Conservation (phyloP, 169 alveolate species). For the Theileria orientalis region DNA sequence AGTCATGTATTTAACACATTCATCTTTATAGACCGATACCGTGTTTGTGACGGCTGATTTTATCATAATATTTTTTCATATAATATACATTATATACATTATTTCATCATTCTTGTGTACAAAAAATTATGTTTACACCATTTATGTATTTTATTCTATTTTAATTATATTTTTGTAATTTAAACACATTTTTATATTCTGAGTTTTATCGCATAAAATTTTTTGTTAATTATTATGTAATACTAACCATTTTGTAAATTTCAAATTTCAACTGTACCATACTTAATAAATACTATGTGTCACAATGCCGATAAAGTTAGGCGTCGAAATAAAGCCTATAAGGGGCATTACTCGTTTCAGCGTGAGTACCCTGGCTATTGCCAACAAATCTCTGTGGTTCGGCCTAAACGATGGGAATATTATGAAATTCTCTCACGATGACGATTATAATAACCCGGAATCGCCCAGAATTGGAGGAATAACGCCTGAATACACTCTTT, state of each 20-base stretch:
- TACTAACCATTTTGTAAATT: too few relatives aligned
- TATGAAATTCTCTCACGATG: slow-evolving; percentile 18
- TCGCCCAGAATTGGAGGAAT: slow-evolving; percentile 33
- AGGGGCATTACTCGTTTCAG: slow-evolving; percentile 39
- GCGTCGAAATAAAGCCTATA: slow-evolving; percentile 46
- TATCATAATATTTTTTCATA: neutral
- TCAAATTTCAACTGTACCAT: neutral
- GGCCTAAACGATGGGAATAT: slow-evolving; percentile 60
- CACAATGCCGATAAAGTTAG: slow-evolving; percentile 47
- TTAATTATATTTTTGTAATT: neutral
- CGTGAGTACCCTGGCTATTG: slow-evolving; percentile 27
- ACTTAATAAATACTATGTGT: neutral
- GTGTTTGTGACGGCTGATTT: slow-evolving; percentile 1
- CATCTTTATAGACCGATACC: slow-evolving; percentile 18
- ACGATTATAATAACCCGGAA: slow-evolving; percentile 12
- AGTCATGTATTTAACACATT: slow-evolving; percentile 34
- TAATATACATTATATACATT: neutral
- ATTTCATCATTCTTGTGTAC: neutral
- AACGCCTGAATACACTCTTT: slow-evolving; percentile 25
- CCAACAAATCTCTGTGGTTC: slow-evolving; percentile 60
- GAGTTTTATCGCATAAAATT: neutral
- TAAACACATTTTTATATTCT: neutral
- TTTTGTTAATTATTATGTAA: neutral
- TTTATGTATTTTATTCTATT: neutral
- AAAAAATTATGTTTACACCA: neutral